Evolutionary conservation across 2,329 filamentous ascomycete genomes (phyloP).

Genomic region (Gaeumannomyces sp.): DNA sequence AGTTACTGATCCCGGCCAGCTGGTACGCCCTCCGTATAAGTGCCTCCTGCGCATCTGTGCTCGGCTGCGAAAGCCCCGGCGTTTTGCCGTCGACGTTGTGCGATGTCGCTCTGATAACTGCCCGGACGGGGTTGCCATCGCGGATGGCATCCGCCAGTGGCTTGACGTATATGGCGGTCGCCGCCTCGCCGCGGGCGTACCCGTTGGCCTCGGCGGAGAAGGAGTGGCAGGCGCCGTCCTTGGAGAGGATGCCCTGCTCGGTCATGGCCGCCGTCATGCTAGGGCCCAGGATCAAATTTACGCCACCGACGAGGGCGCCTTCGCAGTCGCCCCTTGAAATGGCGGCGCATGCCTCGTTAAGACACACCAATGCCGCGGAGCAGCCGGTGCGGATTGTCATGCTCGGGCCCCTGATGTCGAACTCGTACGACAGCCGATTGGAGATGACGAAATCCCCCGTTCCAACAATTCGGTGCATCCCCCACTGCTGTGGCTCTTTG

Average conservation of each 20-base stretch:
- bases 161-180: constrained; percentile 50
- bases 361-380: constrained; percentile 6
- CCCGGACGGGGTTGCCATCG: constrained; percentile 48
- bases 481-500: background rate
- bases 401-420: constrained; percentile 47
- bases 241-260: constrained; percentile 29
- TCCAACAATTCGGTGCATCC: background rate
- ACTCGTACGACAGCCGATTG: constrained; percentile 44
- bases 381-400: constrained; percentile 47
- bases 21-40: constrained; percentile 34
- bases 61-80: constrained; percentile 52
- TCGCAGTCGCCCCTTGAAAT: constrained; percentile 25
- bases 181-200: constrained; percentile 56
- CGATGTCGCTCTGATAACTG: constrained; percentile 43
- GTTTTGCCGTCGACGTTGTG: constrained; percentile 52
- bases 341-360: constrained; percentile 24
- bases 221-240: constrained; percentile 24
- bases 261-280: constrained; percentile 24
- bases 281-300: constrained; percentile 28
- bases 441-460: background rate
- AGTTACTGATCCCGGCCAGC: too few relatives aligned
- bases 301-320: constrained; percentile 37
- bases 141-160: constrained; percentile 45
- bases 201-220: constrained; percentile 44
- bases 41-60: constrained; percentile 38